Evolutionary conservation across 345 rosid genomes (phyloP).

Genomic region (Garcia nutans): DNA sequence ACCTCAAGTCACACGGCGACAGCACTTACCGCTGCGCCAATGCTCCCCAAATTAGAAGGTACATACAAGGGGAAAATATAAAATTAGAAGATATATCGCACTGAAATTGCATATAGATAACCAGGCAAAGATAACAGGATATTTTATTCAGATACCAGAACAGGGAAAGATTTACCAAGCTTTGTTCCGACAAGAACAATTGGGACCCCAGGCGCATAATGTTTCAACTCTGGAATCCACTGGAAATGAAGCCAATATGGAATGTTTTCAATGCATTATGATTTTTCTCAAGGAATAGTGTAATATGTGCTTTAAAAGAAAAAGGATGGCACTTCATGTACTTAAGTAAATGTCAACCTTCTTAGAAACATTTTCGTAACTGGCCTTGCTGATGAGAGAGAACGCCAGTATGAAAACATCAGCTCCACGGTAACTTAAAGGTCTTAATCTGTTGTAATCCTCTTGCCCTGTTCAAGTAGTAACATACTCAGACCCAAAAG

Average conservation of each 20-base stretch:
- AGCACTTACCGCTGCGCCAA: no score
- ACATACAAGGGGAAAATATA: not conserved
- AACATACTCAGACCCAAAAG: conserved; percentile 2
- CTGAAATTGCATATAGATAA: not conserved
- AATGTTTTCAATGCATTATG: not conserved
- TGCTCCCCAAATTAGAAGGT: not conserved
- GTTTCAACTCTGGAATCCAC: conserved; percentile 42
- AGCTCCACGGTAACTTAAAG: conserved; percentile 37
- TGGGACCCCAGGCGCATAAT: conserved; percentile 40
- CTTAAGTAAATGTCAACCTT: conserved; percentile 17
- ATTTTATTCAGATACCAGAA: not conserved
- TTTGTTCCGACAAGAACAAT: conserved; percentile 36
- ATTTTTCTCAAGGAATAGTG: not conserved
- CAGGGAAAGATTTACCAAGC: conserved; percentile 22
- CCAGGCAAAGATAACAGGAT: not conserved
- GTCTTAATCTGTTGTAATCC: conserved; percentile 39
- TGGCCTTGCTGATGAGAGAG: conserved; percentile 39
- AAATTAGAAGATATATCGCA: not conserved
- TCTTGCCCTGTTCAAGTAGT: conserved; percentile 29
- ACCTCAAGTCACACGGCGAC: no score
- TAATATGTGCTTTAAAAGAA: not conserved
- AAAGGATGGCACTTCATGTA: not conserved
- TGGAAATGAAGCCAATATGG: conserved; percentile 15
- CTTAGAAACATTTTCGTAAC: conserved; percentile 36
- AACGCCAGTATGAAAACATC: conserved; percentile 40